Conservation (phyloP, 352 stramenopile genomes). For the Globisporangium viniferum region DNA sequence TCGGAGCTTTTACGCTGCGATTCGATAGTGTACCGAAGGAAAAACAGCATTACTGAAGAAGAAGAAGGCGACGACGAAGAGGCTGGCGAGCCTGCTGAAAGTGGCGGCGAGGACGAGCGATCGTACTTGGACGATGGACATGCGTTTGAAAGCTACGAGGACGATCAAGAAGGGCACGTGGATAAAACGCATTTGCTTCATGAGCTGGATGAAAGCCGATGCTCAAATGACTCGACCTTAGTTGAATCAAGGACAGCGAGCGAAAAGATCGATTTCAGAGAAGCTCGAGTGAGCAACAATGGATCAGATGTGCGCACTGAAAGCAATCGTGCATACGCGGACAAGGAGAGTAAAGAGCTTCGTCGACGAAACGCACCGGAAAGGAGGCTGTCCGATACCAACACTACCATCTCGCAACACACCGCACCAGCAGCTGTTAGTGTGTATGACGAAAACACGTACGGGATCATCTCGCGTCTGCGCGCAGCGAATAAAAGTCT, state of each 20-base stretch:
- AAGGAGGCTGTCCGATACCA: neutral
- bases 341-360: neutral
- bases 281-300: neutral
- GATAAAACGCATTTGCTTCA: neutral
- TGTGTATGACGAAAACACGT: conserved; percentile 56
- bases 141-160: conserved; percentile 35
- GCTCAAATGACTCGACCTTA: no score
- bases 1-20: conserved; percentile 3
- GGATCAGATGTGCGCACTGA: neutral
- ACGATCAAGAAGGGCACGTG: conserved; percentile 10
- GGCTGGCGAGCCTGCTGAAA: neutral
- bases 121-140: conserved; percentile 34
- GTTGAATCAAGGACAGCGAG: neutral
- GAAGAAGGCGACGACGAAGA: conserved; percentile 8
- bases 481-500: conserved; percentile 49
- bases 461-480: conserved; percentile 46
- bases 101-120: conserved; percentile 16
- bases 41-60: conserved; percentile 11
- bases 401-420: neutral
- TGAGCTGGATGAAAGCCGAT: neutral
- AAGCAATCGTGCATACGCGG: no score
- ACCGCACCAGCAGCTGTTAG: neutral
- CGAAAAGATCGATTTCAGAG: neutral
- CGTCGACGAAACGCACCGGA: neutral
- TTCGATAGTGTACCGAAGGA: neutral